Evolutionary conservation across 139 green algal genomes (phyloP), one percentile per base, ranked within the genome.

Genomic region (Picochlorum sp.): DNA sequence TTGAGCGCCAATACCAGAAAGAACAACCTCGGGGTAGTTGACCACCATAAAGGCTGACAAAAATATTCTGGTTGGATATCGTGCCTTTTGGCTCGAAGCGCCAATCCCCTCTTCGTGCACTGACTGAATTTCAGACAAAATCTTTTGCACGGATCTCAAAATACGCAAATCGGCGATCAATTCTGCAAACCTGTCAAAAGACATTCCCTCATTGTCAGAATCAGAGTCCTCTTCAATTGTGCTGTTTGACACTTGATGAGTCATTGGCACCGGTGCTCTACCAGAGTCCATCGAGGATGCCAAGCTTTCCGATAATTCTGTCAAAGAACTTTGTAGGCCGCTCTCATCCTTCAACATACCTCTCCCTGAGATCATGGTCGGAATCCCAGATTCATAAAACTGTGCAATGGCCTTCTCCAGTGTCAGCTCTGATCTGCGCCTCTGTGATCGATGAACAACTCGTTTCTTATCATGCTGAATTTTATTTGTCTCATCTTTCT

Each of bases 11-110:
- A 61, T 62, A 1, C 5, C 21, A 69, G 65, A 82, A 58, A 83
- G 74, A 10, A 83, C 74, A 23, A 76, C 62, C 18, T 79, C 58
- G 16, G 90, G 89, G 69, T 96, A 83, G 2, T 60, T 56, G 6
- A 86, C 58, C 6, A 96, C 68, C 90, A 97, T 97, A 66, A 87
- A 95, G 15, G 86, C 80, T 62, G 80, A 91, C 69, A 96, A 72
- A 62, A 97, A 88, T 16, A 95, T 74, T 57, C 89, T 80, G 0
- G 81, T 37, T 0, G 89, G 89, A 77, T 96, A 96, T 57, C 89
- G n/a, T 7, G 30, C 11, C 56, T 60, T 28, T 58, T 60, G 28
- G 9, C n/a, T 23, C 5, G 49, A 16, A 7, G 30, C 56, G 24
- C 10, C 13, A 45, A 37, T 58, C 1, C 61, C 64, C 24, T 30